Evolutionary conservation across 2,329 filamentous ascomycete genomes (phyloP).

Genomic region (Sclerotinia minor): DNA sequence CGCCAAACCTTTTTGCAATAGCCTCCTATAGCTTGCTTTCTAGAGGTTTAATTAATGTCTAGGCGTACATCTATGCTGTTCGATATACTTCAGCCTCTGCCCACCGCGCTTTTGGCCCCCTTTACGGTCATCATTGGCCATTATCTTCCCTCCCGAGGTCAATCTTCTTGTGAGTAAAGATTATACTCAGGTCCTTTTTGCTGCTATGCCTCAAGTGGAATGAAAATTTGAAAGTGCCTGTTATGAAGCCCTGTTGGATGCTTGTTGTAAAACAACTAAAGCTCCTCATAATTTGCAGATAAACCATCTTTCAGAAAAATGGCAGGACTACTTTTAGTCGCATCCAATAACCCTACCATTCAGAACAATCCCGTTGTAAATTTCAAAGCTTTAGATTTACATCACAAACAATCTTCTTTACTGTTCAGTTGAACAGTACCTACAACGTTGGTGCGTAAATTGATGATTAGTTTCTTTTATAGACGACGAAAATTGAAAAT

Average conservation of each 20-base stretch:
- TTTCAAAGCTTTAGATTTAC: background rate
- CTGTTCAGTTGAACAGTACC: background rate
- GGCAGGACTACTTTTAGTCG: background rate
- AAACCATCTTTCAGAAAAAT: conserved; percentile 3
- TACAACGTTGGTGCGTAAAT: conserved; percentile 6
- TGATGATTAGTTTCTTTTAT: conserved; percentile 8
- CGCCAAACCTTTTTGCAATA: background rate
- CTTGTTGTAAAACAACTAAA: conserved; percentile 1
- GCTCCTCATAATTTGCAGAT: background rate
- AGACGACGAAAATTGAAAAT: conserved; percentile 5
- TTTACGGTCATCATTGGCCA: background rate
- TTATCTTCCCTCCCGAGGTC: conserved; percentile 12
- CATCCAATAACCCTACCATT: background rate
- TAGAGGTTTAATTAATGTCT: background rate
- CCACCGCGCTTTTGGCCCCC: conserved; percentile 7
- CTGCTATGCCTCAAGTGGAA: background rate
- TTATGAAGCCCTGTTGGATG: conserved; percentile 2
- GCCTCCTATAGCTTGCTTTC: background rate
- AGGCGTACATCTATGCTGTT: background rate
- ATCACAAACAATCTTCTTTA: background rate
- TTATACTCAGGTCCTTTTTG: background rate
- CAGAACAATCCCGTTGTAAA: background rate
- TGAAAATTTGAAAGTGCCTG: background rate
- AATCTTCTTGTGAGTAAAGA: background rate
- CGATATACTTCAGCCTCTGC: background rate